Percentiles rank a stretch among this genome's conserved stretches.
phyloP scores from a whole-genome alignment of 768 basidiomycete genomes.

The Jaapia argillacea region DNA sequence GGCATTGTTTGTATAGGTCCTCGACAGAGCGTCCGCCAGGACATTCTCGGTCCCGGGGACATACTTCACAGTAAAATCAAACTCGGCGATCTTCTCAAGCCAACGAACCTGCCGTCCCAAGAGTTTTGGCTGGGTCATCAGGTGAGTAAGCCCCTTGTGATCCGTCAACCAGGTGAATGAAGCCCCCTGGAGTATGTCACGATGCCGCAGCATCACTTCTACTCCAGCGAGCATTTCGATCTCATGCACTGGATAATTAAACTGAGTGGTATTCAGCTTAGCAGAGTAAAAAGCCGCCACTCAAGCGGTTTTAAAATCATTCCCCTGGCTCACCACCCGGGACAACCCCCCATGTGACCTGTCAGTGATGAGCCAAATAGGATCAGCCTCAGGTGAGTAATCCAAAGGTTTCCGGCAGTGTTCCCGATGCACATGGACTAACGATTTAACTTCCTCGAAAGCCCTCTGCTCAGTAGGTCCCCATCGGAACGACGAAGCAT shows the following conservation, averaged over 20 bases:
- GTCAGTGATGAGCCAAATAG: constrained; percentile 21
- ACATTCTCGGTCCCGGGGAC: constrained; percentile 21
- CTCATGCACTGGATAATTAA: constrained; percentile 18
- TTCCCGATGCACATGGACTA: not conserved
- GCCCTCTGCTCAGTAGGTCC: constrained; percentile 7
- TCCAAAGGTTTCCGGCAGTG: not conserved
- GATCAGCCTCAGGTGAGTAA: not conserved
- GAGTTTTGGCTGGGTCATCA: constrained; percentile 22
- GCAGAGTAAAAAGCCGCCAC: constrained; percentile 20
- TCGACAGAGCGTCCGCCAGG: constrained; percentile 17
- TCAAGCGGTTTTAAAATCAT: constrained; percentile 13
- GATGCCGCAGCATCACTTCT: not conserved
- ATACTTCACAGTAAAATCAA: constrained; percentile 18
- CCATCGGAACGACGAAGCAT: constrained; percentile 8
- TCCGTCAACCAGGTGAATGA: constrained; percentile 8
- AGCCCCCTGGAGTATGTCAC: constrained; percentile 5
- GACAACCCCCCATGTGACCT: constrained; percentile 17
- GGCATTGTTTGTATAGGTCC: constrained; percentile 3
- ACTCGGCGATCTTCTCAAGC: constrained; percentile 22
- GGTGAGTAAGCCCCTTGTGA: constrained; percentile 13
- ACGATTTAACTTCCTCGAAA: not conserved
- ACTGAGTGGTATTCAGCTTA: constrained; percentile 18
- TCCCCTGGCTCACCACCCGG: constrained; percentile 19
- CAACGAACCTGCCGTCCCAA: constrained; percentile 25
- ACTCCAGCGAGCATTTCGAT: constrained; percentile 5